Conservation (phyloP, 345 rosid species). For the Capsella bursapastoris region DNA sequence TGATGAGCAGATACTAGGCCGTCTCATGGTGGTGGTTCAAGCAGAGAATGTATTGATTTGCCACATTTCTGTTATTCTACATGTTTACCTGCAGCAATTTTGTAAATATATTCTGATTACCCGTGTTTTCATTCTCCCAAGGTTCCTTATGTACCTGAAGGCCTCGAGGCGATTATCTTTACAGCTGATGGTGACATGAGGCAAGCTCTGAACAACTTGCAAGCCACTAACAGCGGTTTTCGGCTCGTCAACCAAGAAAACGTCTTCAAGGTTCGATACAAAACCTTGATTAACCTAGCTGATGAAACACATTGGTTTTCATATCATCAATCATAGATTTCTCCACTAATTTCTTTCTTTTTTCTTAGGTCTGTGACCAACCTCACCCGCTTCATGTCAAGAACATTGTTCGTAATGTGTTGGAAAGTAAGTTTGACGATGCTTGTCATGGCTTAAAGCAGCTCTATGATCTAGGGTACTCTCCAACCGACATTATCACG, state of each 20-base stretch:
- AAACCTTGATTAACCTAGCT: slow-evolving; percentile 1
- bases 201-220: slow-evolving; percentile 95
- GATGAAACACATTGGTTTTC: slow-evolving; percentile 3
- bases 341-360: background rate
- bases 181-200: slow-evolving; percentile 99
- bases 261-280: slow-evolving; percentile 79
- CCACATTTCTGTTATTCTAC: background rate
- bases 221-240: slow-evolving; percentile 93
- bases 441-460: slow-evolving; percentile 90
- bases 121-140: slow-evolving; percentile 45
- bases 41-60: slow-evolving; percentile 71
- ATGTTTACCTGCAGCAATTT: slow-evolving; percentile 8
- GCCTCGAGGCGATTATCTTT: slow-evolving; percentile 96
- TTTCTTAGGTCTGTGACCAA: slow-evolving; percentile 87
- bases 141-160: slow-evolving; percentile 96
- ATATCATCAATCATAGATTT: slow-evolving; percentile 2
- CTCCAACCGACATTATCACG: slow-evolving; percentile 96
- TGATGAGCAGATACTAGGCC: slow-evolving; percentile 89
- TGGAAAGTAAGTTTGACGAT: slow-evolving; percentile 86
- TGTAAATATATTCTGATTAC: background rate
- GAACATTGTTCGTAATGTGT: slow-evolving; percentile 79
- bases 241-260: slow-evolving; percentile 92
- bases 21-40: slow-evolving; percentile 85
- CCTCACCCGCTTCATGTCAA: slow-evolving; percentile 97
- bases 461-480: slow-evolving; percentile 90